A percentile compares a stretch with the other conserved stretches of the same genome.
phyloP scores from a whole-genome alignment of 2,329 filamentous ascomycete genomes.

The Colletotrichum echinochloae region DNA sequence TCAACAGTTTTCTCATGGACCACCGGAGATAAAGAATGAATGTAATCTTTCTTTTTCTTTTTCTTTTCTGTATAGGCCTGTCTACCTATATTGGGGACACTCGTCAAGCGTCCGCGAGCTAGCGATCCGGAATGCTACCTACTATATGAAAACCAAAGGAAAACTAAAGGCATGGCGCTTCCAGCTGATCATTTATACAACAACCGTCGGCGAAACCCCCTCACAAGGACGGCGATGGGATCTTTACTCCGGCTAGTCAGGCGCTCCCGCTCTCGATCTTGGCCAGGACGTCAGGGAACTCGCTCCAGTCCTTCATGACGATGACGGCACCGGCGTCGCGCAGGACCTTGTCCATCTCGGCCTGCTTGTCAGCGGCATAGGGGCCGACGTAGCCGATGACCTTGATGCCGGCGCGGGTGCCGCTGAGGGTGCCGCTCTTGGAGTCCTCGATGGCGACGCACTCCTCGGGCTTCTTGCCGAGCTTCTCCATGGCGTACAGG shows the following conservation, averaged over 20 bases:
- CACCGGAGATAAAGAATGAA: constrained; percentile 49
- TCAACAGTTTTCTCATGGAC: constrained; percentile 90
- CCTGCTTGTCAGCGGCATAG: constrained; percentile 71
- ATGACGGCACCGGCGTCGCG: constrained; percentile 70
- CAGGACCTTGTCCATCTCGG: constrained; percentile 74
- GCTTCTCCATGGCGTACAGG: constrained; percentile 77
- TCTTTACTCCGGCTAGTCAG: constrained; percentile 39
- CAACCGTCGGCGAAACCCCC: background rate
- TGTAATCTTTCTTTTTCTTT: background rate
- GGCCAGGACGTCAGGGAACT: constrained; percentile 62
- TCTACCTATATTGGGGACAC: constrained; percentile 11
- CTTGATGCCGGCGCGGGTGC: constrained; percentile 80
- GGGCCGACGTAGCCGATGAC: constrained; percentile 88
- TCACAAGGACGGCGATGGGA: constrained; percentile 36
- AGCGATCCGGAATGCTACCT: constrained; percentile 7
- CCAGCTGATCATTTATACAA: background rate
- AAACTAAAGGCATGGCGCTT: background rate
- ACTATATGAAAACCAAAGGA: background rate
- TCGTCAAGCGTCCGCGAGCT: constrained; percentile 6
- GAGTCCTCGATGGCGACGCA: constrained; percentile 89
- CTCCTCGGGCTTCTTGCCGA: constrained; percentile 78
- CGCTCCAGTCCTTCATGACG: constrained; percentile 71
- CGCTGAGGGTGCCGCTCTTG: constrained; percentile 83
- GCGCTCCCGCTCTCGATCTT: constrained; percentile 51
- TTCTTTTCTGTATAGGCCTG: background rate